Conservation (phyloP, 306 rosid genomes). For the Cotoneaster glaucophyllus region DNA sequence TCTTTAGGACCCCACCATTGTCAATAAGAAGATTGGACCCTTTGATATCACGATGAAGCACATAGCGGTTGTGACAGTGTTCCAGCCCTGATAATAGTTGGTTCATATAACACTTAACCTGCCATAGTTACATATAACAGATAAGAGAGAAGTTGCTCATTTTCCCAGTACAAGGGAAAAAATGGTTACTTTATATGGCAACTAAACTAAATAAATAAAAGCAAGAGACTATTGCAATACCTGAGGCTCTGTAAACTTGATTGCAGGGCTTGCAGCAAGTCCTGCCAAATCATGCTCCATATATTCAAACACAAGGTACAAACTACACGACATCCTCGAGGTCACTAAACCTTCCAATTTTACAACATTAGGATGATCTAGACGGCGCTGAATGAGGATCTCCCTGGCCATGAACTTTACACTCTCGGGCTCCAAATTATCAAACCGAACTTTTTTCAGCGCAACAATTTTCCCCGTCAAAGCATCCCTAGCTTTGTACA, state of each 20-base stretch:
- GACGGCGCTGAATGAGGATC: constrained; percentile 74
- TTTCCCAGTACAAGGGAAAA: not conserved
- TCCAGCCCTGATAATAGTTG: constrained; percentile 84
- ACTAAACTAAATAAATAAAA: constrained; percentile 2
- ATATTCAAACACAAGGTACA: constrained; percentile 73
- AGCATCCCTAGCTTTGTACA: constrained; percentile 86
- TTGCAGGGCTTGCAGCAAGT: constrained; percentile 72
- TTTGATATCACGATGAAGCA: constrained; percentile 85
- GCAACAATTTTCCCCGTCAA: constrained; percentile 77
- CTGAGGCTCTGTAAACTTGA: constrained; percentile 82
- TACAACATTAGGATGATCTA: constrained; percentile 84
- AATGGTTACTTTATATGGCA: not conserved
- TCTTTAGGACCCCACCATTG: constrained; percentile 69
- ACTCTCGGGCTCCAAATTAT: constrained; percentile 91
- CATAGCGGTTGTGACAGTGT: constrained; percentile 72
- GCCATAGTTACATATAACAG: constrained; percentile 23
- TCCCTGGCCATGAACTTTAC: constrained; percentile 91
- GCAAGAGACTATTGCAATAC: constrained; percentile 27
- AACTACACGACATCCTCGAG: constrained; percentile 84
- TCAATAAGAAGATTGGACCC: constrained; percentile 88
- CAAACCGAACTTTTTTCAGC: constrained; percentile 81
- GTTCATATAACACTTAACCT: constrained; percentile 85
- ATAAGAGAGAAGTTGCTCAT: constrained; percentile 21
- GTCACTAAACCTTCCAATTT: constrained; percentile 89
- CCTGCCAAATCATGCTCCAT: constrained; percentile 97